phyloP scores from a whole-genome alignment of 2,329 filamentous ascomycete genomes.

The Pseudocercospora eumusae region DNA sequence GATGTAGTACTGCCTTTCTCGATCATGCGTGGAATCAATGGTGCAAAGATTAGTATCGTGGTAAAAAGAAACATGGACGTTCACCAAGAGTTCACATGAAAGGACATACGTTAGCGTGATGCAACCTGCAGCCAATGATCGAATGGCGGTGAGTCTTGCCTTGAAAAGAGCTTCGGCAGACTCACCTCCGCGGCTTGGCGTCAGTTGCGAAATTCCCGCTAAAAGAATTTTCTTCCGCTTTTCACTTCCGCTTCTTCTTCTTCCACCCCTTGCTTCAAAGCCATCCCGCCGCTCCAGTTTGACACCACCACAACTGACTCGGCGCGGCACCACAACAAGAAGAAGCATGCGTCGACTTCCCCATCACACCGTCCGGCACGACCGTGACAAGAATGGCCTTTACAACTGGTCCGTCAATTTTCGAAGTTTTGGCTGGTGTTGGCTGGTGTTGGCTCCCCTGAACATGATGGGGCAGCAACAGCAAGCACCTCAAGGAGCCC shows the following conservation, averaged over 20 bases:
- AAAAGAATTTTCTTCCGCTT: not conserved
- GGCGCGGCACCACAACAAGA: no score
- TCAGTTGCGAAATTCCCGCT: not conserved
- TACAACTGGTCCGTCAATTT: no score
- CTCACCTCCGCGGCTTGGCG: not conserved
- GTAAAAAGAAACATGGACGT: not conserved
- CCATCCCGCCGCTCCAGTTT: not conserved
- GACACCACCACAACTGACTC: slow-evolving; percentile 39
- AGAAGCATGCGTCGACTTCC: no score
- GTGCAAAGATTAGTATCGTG: no score
- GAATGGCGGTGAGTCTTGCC: not conserved
- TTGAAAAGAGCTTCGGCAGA: not conserved
- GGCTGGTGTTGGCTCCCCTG: no score
- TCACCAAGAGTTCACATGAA: not conserved
- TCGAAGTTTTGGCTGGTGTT: no score
- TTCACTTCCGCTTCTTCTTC: not conserved
- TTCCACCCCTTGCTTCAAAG: not conserved
- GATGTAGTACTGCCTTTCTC: no score
- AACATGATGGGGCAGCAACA: no score
- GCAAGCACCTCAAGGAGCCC: no score
- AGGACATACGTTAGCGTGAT: not conserved
- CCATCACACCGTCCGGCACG: no score
- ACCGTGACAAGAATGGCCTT: no score
- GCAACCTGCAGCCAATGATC: not conserved
- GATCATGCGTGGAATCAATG: no score